Conservation (phyloP, 495 filamentous ascomycete genomes). For the Aspergillus egyptiacus region DNA sequence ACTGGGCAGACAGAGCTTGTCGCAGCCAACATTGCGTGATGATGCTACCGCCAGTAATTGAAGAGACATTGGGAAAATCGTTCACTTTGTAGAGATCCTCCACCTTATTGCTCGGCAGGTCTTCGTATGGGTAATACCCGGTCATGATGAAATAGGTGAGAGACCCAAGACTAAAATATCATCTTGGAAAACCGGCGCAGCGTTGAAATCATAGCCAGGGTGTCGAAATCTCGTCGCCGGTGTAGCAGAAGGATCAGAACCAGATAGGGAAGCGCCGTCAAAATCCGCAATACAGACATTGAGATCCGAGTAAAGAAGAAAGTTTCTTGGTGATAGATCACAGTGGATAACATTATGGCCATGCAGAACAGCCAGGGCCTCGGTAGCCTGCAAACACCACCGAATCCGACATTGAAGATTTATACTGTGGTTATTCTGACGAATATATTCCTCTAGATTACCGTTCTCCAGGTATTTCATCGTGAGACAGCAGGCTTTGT, state of each 20-base stretch:
- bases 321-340: constrained; percentile 4
- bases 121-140: neutral
- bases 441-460: constrained; percentile 1
- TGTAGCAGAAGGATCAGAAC: neutral
- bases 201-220: neutral
- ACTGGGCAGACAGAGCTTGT: neutral
- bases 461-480: constrained; percentile 4
- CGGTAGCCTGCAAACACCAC: neutral
- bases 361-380: neutral
- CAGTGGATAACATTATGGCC: neutral
- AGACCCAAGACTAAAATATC: neutral
- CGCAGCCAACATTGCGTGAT: neutral
- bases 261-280: neutral
- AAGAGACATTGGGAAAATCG: neutral
- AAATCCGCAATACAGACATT: neutral
- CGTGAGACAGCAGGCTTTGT: neutral
- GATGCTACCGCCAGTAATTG: neutral
- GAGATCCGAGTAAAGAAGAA: neutral
- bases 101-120: neutral
- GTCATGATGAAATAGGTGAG: constrained; percentile 1
- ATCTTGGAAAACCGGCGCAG: neutral
- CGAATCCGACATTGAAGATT: neutral
- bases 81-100: neutral
- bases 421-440: neutral
- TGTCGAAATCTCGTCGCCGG: neutral